Evolutionary conservation across 2,329 filamentous ascomycete genomes (phyloP), one percentile per base, ranked within the genome.

Genomic region (Leptographium flavum): DNA sequence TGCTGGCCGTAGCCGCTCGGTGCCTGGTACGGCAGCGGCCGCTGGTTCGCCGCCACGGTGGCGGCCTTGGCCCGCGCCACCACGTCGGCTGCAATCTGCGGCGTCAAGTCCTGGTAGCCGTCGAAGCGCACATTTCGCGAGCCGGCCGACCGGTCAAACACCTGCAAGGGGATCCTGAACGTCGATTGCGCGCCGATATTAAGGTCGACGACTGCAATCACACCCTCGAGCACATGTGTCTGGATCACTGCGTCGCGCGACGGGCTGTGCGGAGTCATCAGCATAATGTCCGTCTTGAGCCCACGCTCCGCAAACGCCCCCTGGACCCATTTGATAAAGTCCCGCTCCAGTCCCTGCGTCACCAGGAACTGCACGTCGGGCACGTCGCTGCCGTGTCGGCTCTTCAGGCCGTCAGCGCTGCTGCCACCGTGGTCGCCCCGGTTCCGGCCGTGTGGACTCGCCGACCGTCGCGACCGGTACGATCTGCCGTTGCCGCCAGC

Each of bases 321-420:
- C 58, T 94, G 83, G 11, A 94, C 81, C 74, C 85, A 94, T 43
- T 71, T 71, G 42, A 94, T 78, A 56, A 94, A 95, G 46, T 86
- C 81, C 49, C 82, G 71, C 48, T 81, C 77, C 13, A 93, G 72
- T 53, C 87, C 79, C 51, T 90, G 80, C 38, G 90, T 69, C 5
- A 93, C 74, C 25, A 95, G 75, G 27, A 96, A 77, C 59, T 95
- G 87, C 15, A 95, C 83, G 54, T 96, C 87, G 3, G 90, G 88
- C 21, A 95, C 79, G 51, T 92, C 78, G 47, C 73, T 68, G 5
- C 84, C 79, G 47, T 79, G 75, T 47, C 87, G 73, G 46, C 79
- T 45, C 25, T 42, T 32, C 8, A 46, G 19, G 0, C 27, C 32
- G 9, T 50, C 45, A 21, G 25, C 35, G n/a, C 21, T 30, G 38